A percentile compares a stretch with the other conserved stretches of the same genome.
phyloP scores from a whole-genome alignment of 768 basidiomycete species.

The Saitozyma podzolica region DNA sequence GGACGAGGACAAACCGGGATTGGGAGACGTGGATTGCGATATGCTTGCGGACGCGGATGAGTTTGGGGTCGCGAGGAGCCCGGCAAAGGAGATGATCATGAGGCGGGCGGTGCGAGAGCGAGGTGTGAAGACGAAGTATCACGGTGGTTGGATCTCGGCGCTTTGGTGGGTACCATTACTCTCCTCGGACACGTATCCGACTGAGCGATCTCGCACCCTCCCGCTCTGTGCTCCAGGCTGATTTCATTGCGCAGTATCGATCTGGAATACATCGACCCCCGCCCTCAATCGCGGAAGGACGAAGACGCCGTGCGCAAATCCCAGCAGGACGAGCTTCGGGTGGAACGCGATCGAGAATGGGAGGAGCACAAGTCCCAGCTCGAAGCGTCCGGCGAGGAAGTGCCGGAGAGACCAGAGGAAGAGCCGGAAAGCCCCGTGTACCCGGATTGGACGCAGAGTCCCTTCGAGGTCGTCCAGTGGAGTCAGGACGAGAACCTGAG shows the following conservation, averaged over 20 bases:
- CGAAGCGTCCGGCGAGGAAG: too few relatives aligned
- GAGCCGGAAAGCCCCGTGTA: slow-evolving; percentile 14
- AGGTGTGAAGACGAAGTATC: slow-evolving; percentile 42
- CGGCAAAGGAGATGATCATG: slow-evolving; percentile 44
- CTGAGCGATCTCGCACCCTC: background rate
- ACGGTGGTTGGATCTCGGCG: slow-evolving; percentile 46
- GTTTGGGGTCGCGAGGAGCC: slow-evolving; percentile 29
- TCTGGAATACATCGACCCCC: slow-evolving; percentile 43
- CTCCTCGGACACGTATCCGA: too few relatives aligned
- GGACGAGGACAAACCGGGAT: slow-evolving; percentile 28
- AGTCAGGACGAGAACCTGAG: slow-evolving; percentile 26
- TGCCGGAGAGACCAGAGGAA: too few relatives aligned
- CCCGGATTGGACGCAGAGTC: slow-evolving; percentile 41
- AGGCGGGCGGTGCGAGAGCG: slow-evolving; percentile 40
- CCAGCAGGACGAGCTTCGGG: slow-evolving; percentile 10
- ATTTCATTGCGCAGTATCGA: slow-evolving; percentile 29
- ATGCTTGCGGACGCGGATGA: slow-evolving; percentile 50
- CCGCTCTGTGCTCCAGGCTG: background rate
- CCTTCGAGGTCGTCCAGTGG: slow-evolving; percentile 44
- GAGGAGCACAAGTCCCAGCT: slow-evolving; percentile 11
- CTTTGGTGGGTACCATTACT: slow-evolving; percentile 35
- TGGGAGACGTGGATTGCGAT: slow-evolving; percentile 49
- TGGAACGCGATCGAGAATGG: background rate
- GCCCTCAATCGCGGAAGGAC: slow-evolving; percentile 29
- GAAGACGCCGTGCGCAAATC: slow-evolving; percentile 17